These are phyloP conservation scores for Vitellaria paradoxa DNA, from an alignment of 179 eudicot genomes.

Conservation along the genomic window DNA sequence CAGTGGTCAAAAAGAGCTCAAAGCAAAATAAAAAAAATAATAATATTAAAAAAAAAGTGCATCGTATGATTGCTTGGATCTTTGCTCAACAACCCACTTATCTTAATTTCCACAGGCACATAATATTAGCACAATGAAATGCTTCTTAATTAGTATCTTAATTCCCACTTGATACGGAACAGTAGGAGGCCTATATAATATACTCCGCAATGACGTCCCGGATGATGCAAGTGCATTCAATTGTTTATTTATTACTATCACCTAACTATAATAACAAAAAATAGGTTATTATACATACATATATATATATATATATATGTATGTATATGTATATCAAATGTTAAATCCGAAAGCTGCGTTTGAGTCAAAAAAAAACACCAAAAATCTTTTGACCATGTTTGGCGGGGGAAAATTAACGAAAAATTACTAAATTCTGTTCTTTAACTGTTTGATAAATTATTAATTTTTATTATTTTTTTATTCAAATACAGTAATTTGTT, in stretches of 20 bases:
- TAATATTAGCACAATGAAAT: not conserved
- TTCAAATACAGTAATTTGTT: no score
- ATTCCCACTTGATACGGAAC: not conserved
- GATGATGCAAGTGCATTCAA: slow-evolving; percentile 23
- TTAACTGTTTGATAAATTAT: no score
- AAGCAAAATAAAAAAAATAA: not conserved
- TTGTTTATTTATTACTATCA: slow-evolving; percentile 9
- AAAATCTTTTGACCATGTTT: no score
- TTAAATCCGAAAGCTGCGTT: no score
- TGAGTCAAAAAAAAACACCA: no score
- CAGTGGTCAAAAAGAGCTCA: slow-evolving; percentile 1
- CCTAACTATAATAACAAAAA: not conserved
- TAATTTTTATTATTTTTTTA: no score
- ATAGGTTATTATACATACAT: no score
- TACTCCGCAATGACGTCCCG: slow-evolving; percentile 23
- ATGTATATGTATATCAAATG: no score
- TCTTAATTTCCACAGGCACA: slow-evolving; percentile 1
- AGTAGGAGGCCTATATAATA: slow-evolving; percentile 8
- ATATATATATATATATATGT: no score
- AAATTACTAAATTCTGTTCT: no score
- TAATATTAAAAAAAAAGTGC: not conserved
- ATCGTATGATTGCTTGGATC: slow-evolving; percentile 13
- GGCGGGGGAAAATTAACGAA: no score
- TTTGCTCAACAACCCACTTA: slow-evolving; percentile 1
- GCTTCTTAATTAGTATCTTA: not conserved